Evolutionary conservation across 306 rosid species (phyloP).

Genomic region (Gastrolobium villosum): DNA sequence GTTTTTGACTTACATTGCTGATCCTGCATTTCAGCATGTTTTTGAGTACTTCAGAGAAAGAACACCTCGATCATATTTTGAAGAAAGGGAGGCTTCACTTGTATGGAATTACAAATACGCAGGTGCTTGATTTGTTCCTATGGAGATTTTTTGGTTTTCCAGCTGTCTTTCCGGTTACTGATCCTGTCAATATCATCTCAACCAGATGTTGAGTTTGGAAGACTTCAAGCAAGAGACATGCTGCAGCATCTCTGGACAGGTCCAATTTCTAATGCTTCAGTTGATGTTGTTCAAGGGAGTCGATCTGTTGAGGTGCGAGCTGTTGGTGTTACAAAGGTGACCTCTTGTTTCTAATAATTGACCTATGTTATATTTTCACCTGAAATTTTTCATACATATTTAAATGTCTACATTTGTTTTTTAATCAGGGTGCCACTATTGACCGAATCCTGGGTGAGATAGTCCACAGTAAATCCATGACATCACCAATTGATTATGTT

Average conservation of each 20-base stretch:
- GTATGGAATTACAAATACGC: conserved; percentile 96
- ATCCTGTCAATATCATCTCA: conserved; percentile 28
- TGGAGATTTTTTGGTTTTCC: not conserved
- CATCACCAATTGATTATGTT: conserved; percentile 83
- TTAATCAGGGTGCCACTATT: conserved; percentile 85
- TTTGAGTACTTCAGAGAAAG: conserved; percentile 89
- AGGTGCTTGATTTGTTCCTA: conserved; percentile 54
- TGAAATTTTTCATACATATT: conserved; percentile 5
- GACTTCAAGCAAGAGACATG: conserved; percentile 93
- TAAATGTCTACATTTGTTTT: conserved; percentile 9
- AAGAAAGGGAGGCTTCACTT: conserved; percentile 76
- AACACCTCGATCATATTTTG: conserved; percentile 83
- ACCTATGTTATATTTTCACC: not conserved
- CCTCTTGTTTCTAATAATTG: conserved; percentile 26
- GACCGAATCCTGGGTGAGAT: conserved; percentile 94
- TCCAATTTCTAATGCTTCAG: conserved; percentile 89
- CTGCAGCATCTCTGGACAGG: conserved; percentile 96
- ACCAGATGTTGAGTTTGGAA: conserved; percentile 83
- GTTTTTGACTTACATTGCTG: conserved; percentile 42
- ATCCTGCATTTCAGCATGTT: conserved; percentile 72
- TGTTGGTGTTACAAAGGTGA: conserved; percentile 91
- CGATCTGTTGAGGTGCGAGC: conserved; percentile 94
- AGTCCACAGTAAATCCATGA: conserved; percentile 89
- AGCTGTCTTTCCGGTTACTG: conserved; percentile 30
- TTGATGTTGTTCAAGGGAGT: conserved; percentile 93